Base-by-base conservation (phyloP, 2,329 filamentous ascomycete species). In the Fusarium abutilonis region DNA sequence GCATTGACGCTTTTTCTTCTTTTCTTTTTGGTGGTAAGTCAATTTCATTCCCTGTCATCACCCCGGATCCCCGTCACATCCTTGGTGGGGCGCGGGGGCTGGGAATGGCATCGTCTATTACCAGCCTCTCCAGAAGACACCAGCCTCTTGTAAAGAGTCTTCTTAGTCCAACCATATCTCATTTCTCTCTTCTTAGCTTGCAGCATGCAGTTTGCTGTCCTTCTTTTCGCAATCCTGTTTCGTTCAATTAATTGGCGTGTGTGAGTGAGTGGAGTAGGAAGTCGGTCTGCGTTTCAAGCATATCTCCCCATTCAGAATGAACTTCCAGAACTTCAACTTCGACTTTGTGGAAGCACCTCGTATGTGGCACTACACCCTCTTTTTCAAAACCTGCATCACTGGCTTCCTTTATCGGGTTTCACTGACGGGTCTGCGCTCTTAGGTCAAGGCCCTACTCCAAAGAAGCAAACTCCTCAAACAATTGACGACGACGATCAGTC, bases 261-360 rank as follows among this genome's bases (percentile, higher is more conserved):
- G 71, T 57, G 52, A 56, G 58, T 49, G 56, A 73, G 73, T 75
- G 72, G 72, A 75, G 74, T 68, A 63, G 36, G 59, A 60, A 67
- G 64, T 65, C 66, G 68, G 63, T 52, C 56, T 54, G 53, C 66
- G 56, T 64, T 58, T 60, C 67, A 65, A 53, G 42, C 42, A 41
- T 60, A 54, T 58, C 38, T 41, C 55, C 28, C 53, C 66, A 32
- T 49, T 55, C 56, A 76, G 60, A 66, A 79, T 79, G 78, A 78
- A 75, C 67, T 73, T 72, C 64, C 74, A 75, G 68, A 73, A 72
- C 62, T 56, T 70, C 55, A 70, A 73, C 69, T 73, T 73, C 61
- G 72, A 77, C 59, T 67, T 73, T 71, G 72, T 75, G 66, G 75
- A 78, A 71, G 70, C 68, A 63, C 64, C 70, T 64, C 73, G 76